phyloP scores from a whole-genome alignment of 2,329 filamentous ascomycete genomes.

The Hymenoscyphus repandus region DNA sequence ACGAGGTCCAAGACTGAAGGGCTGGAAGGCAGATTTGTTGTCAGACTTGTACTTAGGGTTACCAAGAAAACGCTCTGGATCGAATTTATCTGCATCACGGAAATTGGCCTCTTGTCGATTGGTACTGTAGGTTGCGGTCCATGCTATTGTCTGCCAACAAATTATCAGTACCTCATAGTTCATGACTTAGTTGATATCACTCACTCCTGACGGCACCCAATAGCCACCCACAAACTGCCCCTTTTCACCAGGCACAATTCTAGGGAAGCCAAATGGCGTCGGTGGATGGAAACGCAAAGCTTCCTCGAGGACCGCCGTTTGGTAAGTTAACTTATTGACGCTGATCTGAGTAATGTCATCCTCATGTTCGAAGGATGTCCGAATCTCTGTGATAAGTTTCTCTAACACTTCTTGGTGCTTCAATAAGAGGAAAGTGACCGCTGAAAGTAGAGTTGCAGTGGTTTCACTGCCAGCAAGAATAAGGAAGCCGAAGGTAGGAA shows the following conservation, averaged over 20 bases:
- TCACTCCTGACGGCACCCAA: conserved; percentile 1
- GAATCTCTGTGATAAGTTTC: conserved; percentile 36
- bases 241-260: not conserved
- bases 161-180: not conserved
- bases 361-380: conserved; percentile 31
- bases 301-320: conserved; percentile 9
- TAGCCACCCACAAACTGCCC: not conserved
- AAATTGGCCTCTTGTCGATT: conserved; percentile 7
- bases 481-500: conserved; percentile 8
- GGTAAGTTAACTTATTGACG: conserved; percentile 5
- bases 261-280: conserved; percentile 3
- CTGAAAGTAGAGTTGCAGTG: conserved; percentile 15
- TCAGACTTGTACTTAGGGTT: conserved; percentile 15
- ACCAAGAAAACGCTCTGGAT: conserved; percentile 31
- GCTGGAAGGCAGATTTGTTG: conserved; percentile 12
- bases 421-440: conserved; percentile 19
- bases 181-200: not conserved
- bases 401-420: conserved; percentile 29
- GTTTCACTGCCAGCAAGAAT: conserved; percentile 16
- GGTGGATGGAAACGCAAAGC: conserved; percentile 10
- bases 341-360: not conserved
- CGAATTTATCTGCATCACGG: conserved; percentile 25
- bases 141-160: not conserved
- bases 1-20: conserved; percentile 13
- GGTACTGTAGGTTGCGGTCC: not conserved